Percentiles rank a stretch among this genome's conserved stretches.
phyloP scores from a whole-genome alignment of 2,329 filamentous ascomycete genomes.

The Plenodomus biglobosus region DNA sequence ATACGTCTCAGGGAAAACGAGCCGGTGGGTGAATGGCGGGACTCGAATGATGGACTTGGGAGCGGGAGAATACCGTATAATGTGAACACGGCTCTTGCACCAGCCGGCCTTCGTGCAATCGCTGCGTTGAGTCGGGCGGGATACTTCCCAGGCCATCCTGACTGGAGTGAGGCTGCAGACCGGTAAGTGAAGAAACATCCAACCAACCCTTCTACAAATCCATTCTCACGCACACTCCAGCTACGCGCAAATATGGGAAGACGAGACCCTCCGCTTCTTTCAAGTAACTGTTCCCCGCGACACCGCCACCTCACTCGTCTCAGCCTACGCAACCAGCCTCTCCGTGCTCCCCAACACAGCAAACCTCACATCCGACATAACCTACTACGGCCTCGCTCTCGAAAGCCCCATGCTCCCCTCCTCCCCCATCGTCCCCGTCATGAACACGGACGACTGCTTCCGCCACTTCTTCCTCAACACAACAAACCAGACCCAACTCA shows the following conservation, averaged over 20 bases:
- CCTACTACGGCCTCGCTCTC: constrained; percentile 60
- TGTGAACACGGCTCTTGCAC: constrained; percentile 64
- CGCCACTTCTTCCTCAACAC: constrained; percentile 64
- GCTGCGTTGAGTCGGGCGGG: constrained; percentile 53
- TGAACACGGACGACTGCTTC: constrained; percentile 67
- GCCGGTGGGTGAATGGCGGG: constrained; percentile 64
- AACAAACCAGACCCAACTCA: constrained; percentile 60
- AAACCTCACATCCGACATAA: constrained; percentile 49
- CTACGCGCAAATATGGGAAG: constrained; percentile 65
- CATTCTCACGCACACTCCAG: constrained; percentile 2
- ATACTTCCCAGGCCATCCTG: constrained; percentile 54
- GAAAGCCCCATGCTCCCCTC: constrained; percentile 49
- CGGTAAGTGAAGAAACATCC: background rate
- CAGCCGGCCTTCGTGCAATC: constrained; percentile 63
- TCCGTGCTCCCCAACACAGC: constrained; percentile 49
- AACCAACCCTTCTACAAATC: background rate
- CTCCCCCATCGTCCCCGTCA: constrained; percentile 54
- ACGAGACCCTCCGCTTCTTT: constrained; percentile 62
- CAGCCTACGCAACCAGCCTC: constrained; percentile 54
- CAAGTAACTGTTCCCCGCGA: constrained; percentile 47
- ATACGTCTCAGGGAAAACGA: constrained; percentile 59
- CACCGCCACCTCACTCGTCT: constrained; percentile 52
- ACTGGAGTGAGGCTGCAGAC: constrained; percentile 51
- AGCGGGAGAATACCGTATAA: constrained; percentile 66
- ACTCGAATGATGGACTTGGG: constrained; percentile 61